Percentiles rank a stretch among this genome's conserved stretches.
phyloP scores from a whole-genome alignment of 2,329 filamentous ascomycete species.

The Pezicula radicicola region DNA sequence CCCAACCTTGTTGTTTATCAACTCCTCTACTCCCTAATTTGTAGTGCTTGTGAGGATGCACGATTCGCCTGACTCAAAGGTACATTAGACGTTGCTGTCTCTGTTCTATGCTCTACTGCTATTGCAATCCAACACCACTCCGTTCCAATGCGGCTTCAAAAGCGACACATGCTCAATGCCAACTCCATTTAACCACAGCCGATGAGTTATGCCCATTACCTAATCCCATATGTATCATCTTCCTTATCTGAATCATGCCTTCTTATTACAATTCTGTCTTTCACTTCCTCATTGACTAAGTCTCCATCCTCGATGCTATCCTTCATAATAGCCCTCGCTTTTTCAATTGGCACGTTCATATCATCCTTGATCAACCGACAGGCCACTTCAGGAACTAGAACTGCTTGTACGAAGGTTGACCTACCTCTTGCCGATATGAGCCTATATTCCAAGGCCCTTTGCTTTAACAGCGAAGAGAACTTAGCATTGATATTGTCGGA shows the following conservation, averaged over 20 bases:
- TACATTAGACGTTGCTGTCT: too few relatives aligned
- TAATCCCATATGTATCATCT: conserved; percentile 12
- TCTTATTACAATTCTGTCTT: conserved; percentile 63
- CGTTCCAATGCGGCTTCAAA: too few relatives aligned
- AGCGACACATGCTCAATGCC: too few relatives aligned
- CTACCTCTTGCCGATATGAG: conserved; percentile 66
- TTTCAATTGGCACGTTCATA: conserved; percentile 41
- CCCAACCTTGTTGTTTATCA: too few relatives aligned
- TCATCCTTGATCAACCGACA: conserved; percentile 56
- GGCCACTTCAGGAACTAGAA: conserved; percentile 71
- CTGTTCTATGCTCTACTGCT: too few relatives aligned
- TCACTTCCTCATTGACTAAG: conserved; percentile 37
- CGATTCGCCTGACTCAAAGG: too few relatives aligned
- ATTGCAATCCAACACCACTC: too few relatives aligned
- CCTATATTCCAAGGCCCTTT: conserved; percentile 59
- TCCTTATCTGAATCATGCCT: conserved; percentile 37
- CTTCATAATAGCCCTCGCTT: conserved; percentile 28
- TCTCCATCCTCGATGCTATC: conserved; percentile 22
- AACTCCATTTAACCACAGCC: too few relatives aligned
- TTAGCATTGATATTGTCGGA: conserved; percentile 63
- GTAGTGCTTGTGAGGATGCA: too few relatives aligned
- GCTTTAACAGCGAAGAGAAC: conserved; percentile 58
- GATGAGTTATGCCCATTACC: too few relatives aligned
- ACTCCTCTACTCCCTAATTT: too few relatives aligned
- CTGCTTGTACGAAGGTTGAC: conserved; percentile 67